These are phyloP conservation scores for Phytophthora fragariae DNA, from an alignment of 352 stramenopile species.

Conservation along the genomic window DNA sequence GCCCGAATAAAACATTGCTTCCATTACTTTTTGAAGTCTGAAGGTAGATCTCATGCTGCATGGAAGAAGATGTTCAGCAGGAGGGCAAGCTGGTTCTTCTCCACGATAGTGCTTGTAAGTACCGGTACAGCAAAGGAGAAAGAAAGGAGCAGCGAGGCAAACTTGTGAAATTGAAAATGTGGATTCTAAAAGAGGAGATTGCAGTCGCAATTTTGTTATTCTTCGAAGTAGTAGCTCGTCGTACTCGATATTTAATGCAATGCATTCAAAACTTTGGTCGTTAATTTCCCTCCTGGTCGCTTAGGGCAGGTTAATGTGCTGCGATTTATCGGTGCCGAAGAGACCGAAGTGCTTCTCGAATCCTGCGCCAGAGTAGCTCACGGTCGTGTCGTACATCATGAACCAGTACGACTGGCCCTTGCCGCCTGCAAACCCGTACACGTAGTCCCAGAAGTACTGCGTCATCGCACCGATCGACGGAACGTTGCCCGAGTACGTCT, in stretches of 20 bases:
- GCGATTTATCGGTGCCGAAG: constrained; percentile 37
- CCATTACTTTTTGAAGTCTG: no score
- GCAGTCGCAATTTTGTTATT: background rate
- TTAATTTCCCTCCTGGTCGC: background rate
- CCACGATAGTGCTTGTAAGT: no score
- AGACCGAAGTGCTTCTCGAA: constrained; percentile 66
- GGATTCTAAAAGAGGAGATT: background rate
- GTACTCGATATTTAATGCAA: background rate
- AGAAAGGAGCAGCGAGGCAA: no score
- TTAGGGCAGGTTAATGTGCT: constrained; percentile 43
- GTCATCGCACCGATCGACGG: constrained; percentile 42
- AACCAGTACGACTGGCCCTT: constrained; percentile 48
- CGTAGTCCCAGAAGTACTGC: constrained; percentile 48
- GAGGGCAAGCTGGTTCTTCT: no score
- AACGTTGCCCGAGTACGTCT: constrained; percentile 34
- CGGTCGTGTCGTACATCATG: constrained; percentile 60
- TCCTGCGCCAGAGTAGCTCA: constrained; percentile 42
- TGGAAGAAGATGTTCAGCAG: no score
- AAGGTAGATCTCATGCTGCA: no score
- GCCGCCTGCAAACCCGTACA: constrained; percentile 23
- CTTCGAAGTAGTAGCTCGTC: background rate
- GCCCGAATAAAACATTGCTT: no score
- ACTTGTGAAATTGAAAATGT: no score
- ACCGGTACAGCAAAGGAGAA: no score
- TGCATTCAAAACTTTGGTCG: background rate